These are phyloP conservation scores for Ophiocordyceps camponoti-saundersi DNA, from an alignment of 2,329 filamentous ascomycete species.

Conservation along the genomic window DNA sequence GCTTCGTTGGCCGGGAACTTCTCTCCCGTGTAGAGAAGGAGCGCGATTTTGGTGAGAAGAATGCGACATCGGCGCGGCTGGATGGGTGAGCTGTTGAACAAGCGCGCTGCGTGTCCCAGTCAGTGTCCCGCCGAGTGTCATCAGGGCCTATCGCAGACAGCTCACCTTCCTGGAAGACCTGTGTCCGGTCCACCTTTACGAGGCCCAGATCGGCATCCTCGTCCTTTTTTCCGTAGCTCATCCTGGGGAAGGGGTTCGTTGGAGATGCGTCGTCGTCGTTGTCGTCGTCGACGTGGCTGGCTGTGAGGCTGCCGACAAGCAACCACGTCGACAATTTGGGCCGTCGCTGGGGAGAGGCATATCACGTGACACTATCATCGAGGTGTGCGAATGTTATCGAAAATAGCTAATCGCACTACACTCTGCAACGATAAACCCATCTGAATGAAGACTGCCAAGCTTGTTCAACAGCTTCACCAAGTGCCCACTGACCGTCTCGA, in stretches of 20 bases:
- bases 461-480: not conserved
- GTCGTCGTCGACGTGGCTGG: constrained; percentile 14
- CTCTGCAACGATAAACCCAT: too few relatives aligned
- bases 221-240: constrained; percentile 99
- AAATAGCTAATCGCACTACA: too few relatives aligned
- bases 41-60: constrained; percentile 89
- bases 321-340: constrained; percentile 20
- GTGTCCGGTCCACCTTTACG: constrained; percentile 94
- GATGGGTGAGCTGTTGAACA: constrained; percentile 96
- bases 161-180: constrained; percentile 96
- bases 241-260: constrained; percentile 32
- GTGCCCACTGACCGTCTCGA: constrained; percentile 9
- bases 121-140: constrained; percentile 13
- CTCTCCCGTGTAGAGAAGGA: constrained; percentile 92
- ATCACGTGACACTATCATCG: too few relatives aligned
- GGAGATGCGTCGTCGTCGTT: constrained; percentile 12
- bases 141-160: constrained; percentile 3
- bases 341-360: not conserved
- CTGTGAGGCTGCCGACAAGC: constrained; percentile 13
- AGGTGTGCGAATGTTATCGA: too few relatives aligned
- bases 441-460: too few relatives aligned
- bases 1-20: constrained; percentile 95
- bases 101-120: constrained; percentile 48
- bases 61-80: constrained; percentile 95
- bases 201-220: constrained; percentile 88